Evolutionary conservation across 2,329 filamentous ascomycete genomes (phyloP).

Genomic region (Celoporthe dispersa): DNA sequence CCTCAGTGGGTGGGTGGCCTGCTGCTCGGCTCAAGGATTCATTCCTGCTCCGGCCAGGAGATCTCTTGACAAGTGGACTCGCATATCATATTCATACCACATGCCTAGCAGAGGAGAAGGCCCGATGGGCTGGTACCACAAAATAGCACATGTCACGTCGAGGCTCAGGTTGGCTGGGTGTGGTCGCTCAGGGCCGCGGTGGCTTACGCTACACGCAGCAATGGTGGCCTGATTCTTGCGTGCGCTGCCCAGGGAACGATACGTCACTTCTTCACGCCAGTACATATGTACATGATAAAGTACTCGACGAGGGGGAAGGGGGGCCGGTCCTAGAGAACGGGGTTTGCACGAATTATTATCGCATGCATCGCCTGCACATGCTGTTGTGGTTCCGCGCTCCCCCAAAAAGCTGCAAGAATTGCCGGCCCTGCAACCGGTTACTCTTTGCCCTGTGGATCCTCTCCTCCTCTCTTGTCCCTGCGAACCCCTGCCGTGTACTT

Average conservation of each 20-base stretch:
- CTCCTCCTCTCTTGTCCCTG: background rate
- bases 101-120: conserved; percentile 7
- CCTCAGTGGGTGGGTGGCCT: background rate
- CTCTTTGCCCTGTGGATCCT: background rate
- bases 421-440: background rate
- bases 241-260: background rate
- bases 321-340: too few species aligned
- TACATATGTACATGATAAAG: too few species aligned
- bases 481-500: background rate
- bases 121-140: background rate
- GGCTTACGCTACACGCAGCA: conserved; percentile 3
- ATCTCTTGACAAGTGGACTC: conserved; percentile 3
- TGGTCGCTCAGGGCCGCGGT: background rate
- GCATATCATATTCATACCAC: background rate
- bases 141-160: background rate
- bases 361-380: background rate
- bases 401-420: background rate
- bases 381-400: background rate
- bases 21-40: background rate
- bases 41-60: background rate
- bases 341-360: background rate
- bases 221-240: conserved; percentile 11
- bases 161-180: background rate
- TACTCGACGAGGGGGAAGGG: too few species aligned
- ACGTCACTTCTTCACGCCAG: conserved; percentile 7